A percentile compares a stretch with the other conserved stretches of the same genome.
Conservation (phyloP, 805 yeast species). For the Huiozyma naganishii region DNA sequence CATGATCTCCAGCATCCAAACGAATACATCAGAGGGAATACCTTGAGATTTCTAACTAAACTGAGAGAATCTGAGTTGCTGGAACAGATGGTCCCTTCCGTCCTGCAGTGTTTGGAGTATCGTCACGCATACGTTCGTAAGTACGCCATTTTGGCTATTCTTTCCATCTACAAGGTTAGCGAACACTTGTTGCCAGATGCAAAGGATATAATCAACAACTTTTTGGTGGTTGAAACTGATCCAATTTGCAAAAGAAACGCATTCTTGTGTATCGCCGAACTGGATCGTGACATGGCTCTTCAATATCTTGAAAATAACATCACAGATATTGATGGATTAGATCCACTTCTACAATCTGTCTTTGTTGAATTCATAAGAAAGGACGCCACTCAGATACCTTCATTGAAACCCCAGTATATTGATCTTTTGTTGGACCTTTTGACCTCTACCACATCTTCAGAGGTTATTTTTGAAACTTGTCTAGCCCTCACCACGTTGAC, state of each 20-base stretch:
- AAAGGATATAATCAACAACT: constrained; percentile 65
- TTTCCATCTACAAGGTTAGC: constrained; percentile 69
- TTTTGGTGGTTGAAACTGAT: constrained; percentile 75
- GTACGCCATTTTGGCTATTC: constrained; percentile 88
- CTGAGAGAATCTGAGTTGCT: constrained; percentile 85
- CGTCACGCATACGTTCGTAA: constrained; percentile 97
- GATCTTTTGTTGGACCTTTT: constrained; percentile 62
- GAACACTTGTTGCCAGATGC: constrained; percentile 92
- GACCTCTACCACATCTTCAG: constrained; percentile 46
- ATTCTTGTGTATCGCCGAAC: constrained; percentile 71
- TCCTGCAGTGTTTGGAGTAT: constrained; percentile 83
- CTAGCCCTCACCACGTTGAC: constrained; percentile 59
- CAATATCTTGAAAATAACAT: constrained; percentile 67
- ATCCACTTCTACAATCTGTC: constrained; percentile 77
- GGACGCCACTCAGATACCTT: constrained; percentile 57
- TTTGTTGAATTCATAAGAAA: constrained; percentile 84
- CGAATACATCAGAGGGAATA: constrained; percentile 92
- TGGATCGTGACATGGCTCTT: constrained; percentile 78
- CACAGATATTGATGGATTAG: constrained; percentile 49
- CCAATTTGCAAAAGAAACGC: constrained; percentile 94
- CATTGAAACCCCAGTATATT: constrained; percentile 60
- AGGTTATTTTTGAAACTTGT: constrained; percentile 85
- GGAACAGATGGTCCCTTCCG: constrained; percentile 91
- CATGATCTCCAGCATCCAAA: constrained; percentile 97
- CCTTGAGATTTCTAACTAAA: constrained; percentile 83